Evolutionary conservation across 768 basidiomycete species (phyloP).

Genomic region (Boletus tomentosulus): DNA sequence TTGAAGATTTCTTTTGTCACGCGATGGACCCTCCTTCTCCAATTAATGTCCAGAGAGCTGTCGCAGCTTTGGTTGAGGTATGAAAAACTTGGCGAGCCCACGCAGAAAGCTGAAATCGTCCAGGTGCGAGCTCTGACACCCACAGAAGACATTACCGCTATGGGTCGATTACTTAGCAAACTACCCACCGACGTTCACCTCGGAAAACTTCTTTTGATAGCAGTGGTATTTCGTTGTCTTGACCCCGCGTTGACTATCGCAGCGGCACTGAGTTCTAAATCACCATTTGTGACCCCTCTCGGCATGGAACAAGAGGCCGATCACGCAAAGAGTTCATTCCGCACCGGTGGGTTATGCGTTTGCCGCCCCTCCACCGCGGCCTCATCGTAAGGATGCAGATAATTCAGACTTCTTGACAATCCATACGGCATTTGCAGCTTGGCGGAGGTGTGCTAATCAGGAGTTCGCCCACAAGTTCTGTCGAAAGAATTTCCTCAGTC

Average conservation of each 20-base stretch:
- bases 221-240: slow-evolving; percentile 81
- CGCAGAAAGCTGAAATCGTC: not conserved
- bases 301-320: slow-evolving; percentile 87
- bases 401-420: slow-evolving; percentile 94
- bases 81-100: not conserved
- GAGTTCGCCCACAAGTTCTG: slow-evolving; percentile 71
- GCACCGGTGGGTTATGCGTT: slow-evolving; percentile 48
- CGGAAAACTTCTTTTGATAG: slow-evolving; percentile 86
- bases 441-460: slow-evolving; percentile 70
- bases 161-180: slow-evolving; percentile 86
- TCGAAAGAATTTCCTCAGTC: slow-evolving; percentile 72
- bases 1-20: slow-evolving; percentile 83
- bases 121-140: slow-evolving; percentile 84
- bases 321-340: slow-evolving; percentile 76
- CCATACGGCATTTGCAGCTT: slow-evolving; percentile 84
- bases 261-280: slow-evolving; percentile 87
- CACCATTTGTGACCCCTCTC: slow-evolving; percentile 86
- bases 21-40: slow-evolving; percentile 87
- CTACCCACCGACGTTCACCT: slow-evolving; percentile 95
- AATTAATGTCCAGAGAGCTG: slow-evolving; percentile 85
- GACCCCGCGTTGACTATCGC: slow-evolving; percentile 97
- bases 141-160: slow-evolving; percentile 88
- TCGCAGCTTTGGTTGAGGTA: slow-evolving; percentile 89
- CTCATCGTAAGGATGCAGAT: slow-evolving; percentile 42
- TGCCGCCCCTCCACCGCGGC: not conserved